These are phyloP conservation scores for Plasmodium chabaudi DNA, from an alignment of 169 alveolate genomes.

Conservation along the genomic window DNA sequence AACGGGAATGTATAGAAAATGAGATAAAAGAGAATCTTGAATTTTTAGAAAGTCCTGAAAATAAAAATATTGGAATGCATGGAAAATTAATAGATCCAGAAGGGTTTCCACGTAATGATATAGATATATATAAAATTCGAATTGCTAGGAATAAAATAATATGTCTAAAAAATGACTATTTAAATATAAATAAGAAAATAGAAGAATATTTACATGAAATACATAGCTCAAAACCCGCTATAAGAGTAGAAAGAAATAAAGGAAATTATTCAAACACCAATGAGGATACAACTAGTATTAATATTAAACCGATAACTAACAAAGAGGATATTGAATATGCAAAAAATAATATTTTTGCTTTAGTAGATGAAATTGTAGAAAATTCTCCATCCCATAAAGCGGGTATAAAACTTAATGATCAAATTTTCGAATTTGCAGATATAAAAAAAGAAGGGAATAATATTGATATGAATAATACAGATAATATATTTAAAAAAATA, in stretches of 20 bases:
- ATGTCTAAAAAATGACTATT: conserved; percentile 80
- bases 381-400: conserved; percentile 65
- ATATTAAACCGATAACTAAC: not conserved
- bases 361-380: conserved; percentile 48
- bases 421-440: conserved; percentile 45
- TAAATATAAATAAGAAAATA: conserved; percentile 32
- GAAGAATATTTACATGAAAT: conserved; percentile 61
- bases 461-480: not conserved
- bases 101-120: conserved; percentile 82
- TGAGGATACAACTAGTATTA: not conserved
- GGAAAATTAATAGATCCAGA: conserved; percentile 82
- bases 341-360: conserved; percentile 42
- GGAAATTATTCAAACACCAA: not conserved
- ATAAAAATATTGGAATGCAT: conserved; percentile 80
- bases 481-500: conserved; percentile 11
- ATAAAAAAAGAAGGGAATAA: conserved; percentile 10
- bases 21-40: conserved; percentile 80
- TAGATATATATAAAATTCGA: conserved; percentile 82
- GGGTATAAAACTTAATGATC: conserved; percentile 43
- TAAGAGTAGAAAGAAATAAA: conserved; percentile 45
- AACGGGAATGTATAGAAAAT: conserved; percentile 78
- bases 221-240: conserved; percentile 41
- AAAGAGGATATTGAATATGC: conserved; percentile 29
- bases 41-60: conserved; percentile 81
- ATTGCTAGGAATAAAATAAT: conserved; percentile 80